Evolutionary conservation across 2,329 filamentous ascomycete species (phyloP), one percentile per base, ranked within the genome.

Genomic region (Trichophyton schoenleinii): DNA sequence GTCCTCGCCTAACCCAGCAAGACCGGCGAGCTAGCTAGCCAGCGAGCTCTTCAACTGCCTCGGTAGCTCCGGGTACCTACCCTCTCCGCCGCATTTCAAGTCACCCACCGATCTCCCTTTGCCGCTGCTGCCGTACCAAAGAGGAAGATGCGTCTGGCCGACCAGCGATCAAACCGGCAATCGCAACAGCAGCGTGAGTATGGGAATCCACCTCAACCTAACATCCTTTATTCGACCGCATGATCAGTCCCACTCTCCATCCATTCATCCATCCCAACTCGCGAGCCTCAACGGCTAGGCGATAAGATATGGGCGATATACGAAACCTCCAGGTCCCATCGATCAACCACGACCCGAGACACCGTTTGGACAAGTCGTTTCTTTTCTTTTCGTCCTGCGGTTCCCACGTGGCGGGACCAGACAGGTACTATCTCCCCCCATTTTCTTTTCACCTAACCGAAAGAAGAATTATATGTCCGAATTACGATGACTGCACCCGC

Each of bases 381-480:
- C 18, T 52, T 53, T 53, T n/a, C 18, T n/a, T 15, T 13, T 34
- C 49, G 13, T 15, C n/a, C 22, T 53, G 49, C 22, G 28, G 49
- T 53, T 53, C 9, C 49, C 49, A 53, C 49, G 49, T 53, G 49
- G 49, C 28, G 49, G 49, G 49, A 53, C 49, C 49, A n/a, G 49
- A 53, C 49, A 31, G 18, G 9, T 28, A 44, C 13, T 3, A n/a
- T 48, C 8, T 46, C 42, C 42, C 18, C 18, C 20, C 20, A 20
- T 7, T 20, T 6, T 53, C 49, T 22, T 28, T 22, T 53, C 13
- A 18, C 13, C 13, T 53, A 31, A 34, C 25, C 13, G 5, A 34
- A 53, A 13, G 22, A 22, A 13, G 22, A 25, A 22, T 52, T 53
- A 53, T 53, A 34, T 53, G 49, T 53, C 49, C 49, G 49, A 53